Conservation (phyloP, 2,329 filamentous ascomycete species). For the Elsinoe necatrix region DNA sequence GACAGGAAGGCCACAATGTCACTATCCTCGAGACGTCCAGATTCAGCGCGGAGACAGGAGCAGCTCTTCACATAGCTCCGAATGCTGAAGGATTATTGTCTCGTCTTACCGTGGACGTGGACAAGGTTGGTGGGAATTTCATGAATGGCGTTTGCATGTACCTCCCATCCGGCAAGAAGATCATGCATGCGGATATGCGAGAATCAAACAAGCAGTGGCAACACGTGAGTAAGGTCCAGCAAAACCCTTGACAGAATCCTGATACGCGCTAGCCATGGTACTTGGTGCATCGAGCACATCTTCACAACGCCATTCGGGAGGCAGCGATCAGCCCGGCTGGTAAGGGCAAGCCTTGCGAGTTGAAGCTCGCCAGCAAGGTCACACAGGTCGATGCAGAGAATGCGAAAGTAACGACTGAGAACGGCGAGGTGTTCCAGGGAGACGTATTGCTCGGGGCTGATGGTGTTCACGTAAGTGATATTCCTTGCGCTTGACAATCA, state of each 20-base stretch:
- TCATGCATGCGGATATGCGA: constrained; percentile 12
- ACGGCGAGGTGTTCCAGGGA: constrained; percentile 23
- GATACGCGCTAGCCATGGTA: constrained; percentile 25
- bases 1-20: constrained; percentile 25
- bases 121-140: constrained; percentile 19
- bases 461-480: constrained; percentile 23
- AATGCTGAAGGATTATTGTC: constrained; percentile 22
- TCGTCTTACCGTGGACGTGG: constrained; percentile 18
- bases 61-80: constrained; percentile 25
- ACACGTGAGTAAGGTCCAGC: constrained; percentile 22
- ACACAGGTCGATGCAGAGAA: constrained; percentile 21
- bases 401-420: constrained; percentile 23
- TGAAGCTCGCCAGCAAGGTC: constrained; percentile 24
- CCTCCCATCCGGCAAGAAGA: constrained; percentile 14
- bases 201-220: constrained; percentile 21
- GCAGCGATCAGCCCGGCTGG: constrained; percentile 21
- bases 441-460: constrained; percentile 29
- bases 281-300: constrained; percentile 25
- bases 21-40: constrained; percentile 24
- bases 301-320: constrained; percentile 26
- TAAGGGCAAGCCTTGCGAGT: constrained; percentile 22
- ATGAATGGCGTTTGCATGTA: constrained; percentile 3
- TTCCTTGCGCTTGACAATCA: background rate
- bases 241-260: too few species aligned
- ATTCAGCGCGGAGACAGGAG: constrained; percentile 25